Percentiles rank a stretch among this genome's conserved stretches.
These are phyloP conservation scores for Daedaleopsis sinensis DNA, from an alignment of 768 basidiomycete species.

Conservation along the genomic window DNA sequence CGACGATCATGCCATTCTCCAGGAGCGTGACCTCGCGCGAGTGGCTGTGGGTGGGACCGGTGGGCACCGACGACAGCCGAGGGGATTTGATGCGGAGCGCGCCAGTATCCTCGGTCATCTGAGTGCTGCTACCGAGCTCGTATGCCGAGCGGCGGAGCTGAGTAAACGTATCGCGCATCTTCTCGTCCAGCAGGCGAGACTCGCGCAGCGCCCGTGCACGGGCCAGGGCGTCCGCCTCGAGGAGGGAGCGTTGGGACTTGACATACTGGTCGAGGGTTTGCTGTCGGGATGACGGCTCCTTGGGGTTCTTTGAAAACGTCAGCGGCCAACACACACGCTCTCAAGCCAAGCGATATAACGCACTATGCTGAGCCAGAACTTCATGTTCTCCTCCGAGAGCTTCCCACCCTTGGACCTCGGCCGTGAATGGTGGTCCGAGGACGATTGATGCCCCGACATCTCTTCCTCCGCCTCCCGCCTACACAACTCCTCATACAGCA, in stretches of 20 bases:
- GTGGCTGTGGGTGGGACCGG: slow-evolving; percentile 47
- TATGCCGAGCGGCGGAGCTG: slow-evolving; percentile 80
- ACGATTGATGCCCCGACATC: slow-evolving; percentile 43
- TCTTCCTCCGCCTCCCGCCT: slow-evolving; percentile 74
- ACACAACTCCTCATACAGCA: slow-evolving; percentile 74
- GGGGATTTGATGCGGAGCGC: slow-evolving; percentile 76
- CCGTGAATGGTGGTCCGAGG: slow-evolving; percentile 55
- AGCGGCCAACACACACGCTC: slow-evolving; percentile 1
- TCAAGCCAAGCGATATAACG: slow-evolving; percentile 31
- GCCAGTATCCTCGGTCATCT: slow-evolving; percentile 54
- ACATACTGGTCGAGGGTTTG: slow-evolving; percentile 84
- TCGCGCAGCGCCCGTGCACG: slow-evolving; percentile 80
- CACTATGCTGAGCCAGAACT: slow-evolving; percentile 79
- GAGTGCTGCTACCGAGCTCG: slow-evolving; percentile 56
- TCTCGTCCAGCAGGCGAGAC: slow-evolving; percentile 71
- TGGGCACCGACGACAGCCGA: slow-evolving; percentile 36
- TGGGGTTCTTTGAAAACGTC: slow-evolving; percentile 67
- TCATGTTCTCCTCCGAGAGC: slow-evolving; percentile 77
- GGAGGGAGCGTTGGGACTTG: slow-evolving; percentile 74
- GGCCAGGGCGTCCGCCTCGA: slow-evolving; percentile 83
- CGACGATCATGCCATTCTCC: slow-evolving; percentile 88
- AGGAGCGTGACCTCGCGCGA: slow-evolving; percentile 79
- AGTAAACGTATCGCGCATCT: slow-evolving; percentile 79
- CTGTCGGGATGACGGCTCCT: slow-evolving; percentile 84
- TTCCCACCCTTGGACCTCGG: slow-evolving; percentile 68